Evolutionary conservation across 139 green algal genomes (phyloP).

Genomic region (Tetradesmus obliquus): DNA sequence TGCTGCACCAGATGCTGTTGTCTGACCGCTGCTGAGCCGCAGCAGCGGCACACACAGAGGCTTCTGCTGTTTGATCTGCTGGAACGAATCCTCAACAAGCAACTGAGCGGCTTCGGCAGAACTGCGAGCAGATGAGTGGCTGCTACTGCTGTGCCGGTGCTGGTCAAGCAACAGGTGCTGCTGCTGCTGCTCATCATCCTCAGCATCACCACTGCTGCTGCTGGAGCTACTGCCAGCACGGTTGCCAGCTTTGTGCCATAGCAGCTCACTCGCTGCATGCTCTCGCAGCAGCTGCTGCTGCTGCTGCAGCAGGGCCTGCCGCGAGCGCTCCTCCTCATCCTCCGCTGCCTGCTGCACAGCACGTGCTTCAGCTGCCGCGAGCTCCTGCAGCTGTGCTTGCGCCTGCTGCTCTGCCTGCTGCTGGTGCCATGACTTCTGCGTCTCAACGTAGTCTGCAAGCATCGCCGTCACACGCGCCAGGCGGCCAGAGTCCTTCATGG

Average conservation of each 20-base stretch:
- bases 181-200: not conserved
- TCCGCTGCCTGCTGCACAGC: not conserved
- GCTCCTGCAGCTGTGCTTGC: not conserved
- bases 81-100: not conserved
- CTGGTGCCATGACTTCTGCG: not conserved
- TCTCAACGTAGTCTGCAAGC: constrained; percentile 14
- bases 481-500: constrained; percentile 7
- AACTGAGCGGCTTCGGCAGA: not conserved
- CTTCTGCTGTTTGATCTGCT: not conserved
- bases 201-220: not conserved
- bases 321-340: not conserved
- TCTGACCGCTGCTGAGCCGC: not conserved
- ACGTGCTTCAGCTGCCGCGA: not conserved
- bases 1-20: not conserved
- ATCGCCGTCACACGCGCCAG: constrained; percentile 14
- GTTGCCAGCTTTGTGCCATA: not conserved
- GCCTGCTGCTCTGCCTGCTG: not conserved
- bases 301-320: not conserved
- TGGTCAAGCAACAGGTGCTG: not conserved
- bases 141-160: not conserved
- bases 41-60: not conserved
- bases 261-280: constrained; percentile 6
- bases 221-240: not conserved
- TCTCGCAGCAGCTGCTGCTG: constrained; percentile 31
- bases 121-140: not conserved